Percentiles rank a stretch among this genome's conserved stretches.
phyloP scores from a whole-genome alignment of 2,329 filamentous ascomycete species.

The Geosmithia putterillii region DNA sequence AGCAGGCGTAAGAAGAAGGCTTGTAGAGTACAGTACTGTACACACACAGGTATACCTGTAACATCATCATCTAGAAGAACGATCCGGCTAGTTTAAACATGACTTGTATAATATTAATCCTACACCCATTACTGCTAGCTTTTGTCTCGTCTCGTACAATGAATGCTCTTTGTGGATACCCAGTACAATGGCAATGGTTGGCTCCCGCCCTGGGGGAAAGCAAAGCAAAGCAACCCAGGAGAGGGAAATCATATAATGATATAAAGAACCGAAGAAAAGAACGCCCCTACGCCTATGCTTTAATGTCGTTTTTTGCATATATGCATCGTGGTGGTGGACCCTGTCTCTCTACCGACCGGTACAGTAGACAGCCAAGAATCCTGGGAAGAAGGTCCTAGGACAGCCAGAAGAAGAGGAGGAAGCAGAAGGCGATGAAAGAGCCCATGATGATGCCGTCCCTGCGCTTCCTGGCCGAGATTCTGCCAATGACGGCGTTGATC shows the following conservation, averaged over 20 bases:
- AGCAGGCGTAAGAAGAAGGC: background rate
- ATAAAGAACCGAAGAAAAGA: background rate
- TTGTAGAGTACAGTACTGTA: too few relatives aligned
- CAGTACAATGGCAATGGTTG: too few relatives aligned
- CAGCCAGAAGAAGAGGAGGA: slow-evolving; percentile 70
- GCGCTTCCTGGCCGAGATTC: slow-evolving; percentile 90
- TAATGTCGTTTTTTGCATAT: background rate
- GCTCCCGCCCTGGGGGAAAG: too few relatives aligned
- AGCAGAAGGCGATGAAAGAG: slow-evolving; percentile 82
- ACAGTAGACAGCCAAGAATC: too few relatives aligned
- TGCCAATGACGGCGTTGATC: slow-evolving; percentile 79
- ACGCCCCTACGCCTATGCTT: slow-evolving; percentile 18
- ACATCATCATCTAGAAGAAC: too few relatives aligned
- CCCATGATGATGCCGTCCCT: slow-evolving; percentile 92
- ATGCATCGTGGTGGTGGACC: background rate
- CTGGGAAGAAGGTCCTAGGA: too few relatives aligned
- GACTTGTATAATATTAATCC: too few relatives aligned
- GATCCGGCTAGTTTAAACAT: too few relatives aligned
- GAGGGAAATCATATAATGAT: background rate
- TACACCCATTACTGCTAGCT: too few relatives aligned
- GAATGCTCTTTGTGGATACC: too few relatives aligned
- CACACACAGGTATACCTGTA: too few relatives aligned
- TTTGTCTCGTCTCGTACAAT: too few relatives aligned
- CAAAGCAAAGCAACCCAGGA: background rate
- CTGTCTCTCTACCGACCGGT: background rate